These are phyloP conservation scores for Globisporangium lucens DNA, from an alignment of 352 stramenopile genomes.

Conservation along the genomic window DNA sequence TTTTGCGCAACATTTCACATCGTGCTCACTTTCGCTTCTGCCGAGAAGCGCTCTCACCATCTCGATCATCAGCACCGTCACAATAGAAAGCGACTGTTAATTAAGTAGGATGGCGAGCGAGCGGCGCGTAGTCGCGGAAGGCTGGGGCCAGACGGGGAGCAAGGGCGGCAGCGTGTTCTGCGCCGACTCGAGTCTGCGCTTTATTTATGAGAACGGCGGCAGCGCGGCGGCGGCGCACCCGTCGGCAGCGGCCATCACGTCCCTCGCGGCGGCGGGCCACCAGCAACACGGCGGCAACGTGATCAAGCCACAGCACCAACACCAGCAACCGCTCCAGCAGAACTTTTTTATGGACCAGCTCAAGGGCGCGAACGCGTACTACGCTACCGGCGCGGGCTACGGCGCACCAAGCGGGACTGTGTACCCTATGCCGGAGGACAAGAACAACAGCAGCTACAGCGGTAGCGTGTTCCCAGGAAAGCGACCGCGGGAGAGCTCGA, in stretches of 20 bases:
- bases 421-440: conserved; percentile 13
- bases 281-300: background rate
- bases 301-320: background rate
- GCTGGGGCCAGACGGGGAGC: conserved; percentile 46
- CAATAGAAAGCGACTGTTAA: background rate
- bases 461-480: conserved; percentile 15
- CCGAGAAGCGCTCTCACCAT: conserved; percentile 3
- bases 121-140: conserved; percentile 66
- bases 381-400: background rate
- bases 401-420: background rate
- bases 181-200: conserved; percentile 76
- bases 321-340: background rate
- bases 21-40: conserved; percentile 7
- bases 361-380: conserved; percentile 16
- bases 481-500: conserved; percentile 17
- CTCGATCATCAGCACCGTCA: background rate
- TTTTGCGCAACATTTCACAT: background rate
- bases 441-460: background rate
- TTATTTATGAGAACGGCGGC: conserved; percentile 60
- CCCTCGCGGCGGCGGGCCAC: conserved; percentile 17
- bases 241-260: conserved; percentile 29
- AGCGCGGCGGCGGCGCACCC: conserved; percentile 20
- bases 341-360: conserved; percentile 20
- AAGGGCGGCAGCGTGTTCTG: conserved; percentile 73
- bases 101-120: conserved; percentile 17